A percentile compares a stretch with the other conserved stretches of the same genome.
Conservation (phyloP, 164 flowering plant species). For the Litsea cubeba region DNA sequence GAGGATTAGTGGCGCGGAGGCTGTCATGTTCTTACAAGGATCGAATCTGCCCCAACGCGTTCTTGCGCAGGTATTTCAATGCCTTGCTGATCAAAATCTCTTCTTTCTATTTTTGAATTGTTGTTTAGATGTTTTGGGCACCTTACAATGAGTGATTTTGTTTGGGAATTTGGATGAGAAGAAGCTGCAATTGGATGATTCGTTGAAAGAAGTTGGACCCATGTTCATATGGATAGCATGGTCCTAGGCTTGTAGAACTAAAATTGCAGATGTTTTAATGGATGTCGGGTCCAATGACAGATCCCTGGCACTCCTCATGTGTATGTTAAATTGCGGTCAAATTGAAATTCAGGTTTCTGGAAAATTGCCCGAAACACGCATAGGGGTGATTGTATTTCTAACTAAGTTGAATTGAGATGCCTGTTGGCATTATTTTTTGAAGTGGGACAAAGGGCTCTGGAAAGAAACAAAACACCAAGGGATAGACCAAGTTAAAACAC, state of each 20-base stretch:
- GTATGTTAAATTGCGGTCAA: neutral
- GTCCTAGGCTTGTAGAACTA: neutral
- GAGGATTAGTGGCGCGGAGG: slow-evolving; percentile 88
- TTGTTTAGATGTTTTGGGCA: neutral
- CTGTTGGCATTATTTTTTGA: no score
- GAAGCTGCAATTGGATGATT: neutral
- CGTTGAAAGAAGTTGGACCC: no score
- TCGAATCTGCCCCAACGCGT: slow-evolving; percentile 73
- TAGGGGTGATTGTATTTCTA: no score
- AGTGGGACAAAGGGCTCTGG: no score
- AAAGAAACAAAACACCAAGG: no score
- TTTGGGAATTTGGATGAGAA: neutral
- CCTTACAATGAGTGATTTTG: neutral
- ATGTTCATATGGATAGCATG: neutral
- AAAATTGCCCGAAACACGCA: no score
- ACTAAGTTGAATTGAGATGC: no score
- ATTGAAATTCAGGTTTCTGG: neutral
- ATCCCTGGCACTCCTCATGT: neutral
- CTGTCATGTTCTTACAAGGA: slow-evolving; percentile 81
- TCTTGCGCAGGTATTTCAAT: slow-evolving; percentile 71
- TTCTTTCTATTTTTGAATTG: neutral
- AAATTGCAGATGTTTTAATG: neutral
- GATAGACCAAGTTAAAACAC: no score
- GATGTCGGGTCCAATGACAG: neutral
- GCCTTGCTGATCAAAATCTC: neutral